phyloP scores from a whole-genome alignment of 345 rosid species.

The Boechera stricta region DNA sequence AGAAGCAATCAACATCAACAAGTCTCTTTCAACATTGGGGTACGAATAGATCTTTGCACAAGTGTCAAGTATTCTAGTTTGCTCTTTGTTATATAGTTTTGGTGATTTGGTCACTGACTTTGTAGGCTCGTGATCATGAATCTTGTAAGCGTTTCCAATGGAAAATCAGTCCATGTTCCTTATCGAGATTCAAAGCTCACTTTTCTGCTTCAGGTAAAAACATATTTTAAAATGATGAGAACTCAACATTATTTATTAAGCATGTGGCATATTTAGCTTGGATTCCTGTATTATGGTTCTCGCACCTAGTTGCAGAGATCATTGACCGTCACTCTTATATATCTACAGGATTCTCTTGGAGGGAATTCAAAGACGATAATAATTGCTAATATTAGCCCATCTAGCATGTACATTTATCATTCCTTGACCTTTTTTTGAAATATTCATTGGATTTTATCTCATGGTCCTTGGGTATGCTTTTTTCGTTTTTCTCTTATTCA shows the following conservation, averaged over 20 bases:
- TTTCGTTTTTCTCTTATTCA: too few relatives aligned
- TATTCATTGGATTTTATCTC: too few relatives aligned
- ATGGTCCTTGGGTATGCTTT: too few relatives aligned
- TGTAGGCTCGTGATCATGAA: constrained; percentile 98
- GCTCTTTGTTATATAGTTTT: constrained; percentile 20
- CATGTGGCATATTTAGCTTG: not conserved
- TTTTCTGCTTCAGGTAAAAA: constrained; percentile 89
- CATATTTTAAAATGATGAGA: not conserved
- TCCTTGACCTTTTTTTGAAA: too few relatives aligned
- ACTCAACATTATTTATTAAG: not conserved
- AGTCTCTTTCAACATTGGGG: constrained; percentile 99
- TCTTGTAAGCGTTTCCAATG: constrained; percentile 91
- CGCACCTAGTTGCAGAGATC: constrained; percentile 7
- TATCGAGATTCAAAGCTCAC: constrained; percentile 99
- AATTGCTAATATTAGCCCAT: too few relatives aligned
- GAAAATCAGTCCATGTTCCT: constrained; percentile 96
- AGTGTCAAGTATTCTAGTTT: constrained; percentile 16
- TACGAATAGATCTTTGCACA: constrained; percentile 38
- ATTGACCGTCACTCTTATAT: not conserved
- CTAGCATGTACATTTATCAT: too few relatives aligned
- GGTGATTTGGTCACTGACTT: constrained; percentile 25
- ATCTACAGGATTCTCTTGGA: too few relatives aligned
- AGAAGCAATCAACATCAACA: constrained; percentile 98
- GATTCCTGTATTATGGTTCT: constrained; percentile 11
- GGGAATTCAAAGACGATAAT: too few relatives aligned